phyloP scores from a whole-genome alignment of 441 rosid genomes.

The Aquilaria agallochum region DNA sequence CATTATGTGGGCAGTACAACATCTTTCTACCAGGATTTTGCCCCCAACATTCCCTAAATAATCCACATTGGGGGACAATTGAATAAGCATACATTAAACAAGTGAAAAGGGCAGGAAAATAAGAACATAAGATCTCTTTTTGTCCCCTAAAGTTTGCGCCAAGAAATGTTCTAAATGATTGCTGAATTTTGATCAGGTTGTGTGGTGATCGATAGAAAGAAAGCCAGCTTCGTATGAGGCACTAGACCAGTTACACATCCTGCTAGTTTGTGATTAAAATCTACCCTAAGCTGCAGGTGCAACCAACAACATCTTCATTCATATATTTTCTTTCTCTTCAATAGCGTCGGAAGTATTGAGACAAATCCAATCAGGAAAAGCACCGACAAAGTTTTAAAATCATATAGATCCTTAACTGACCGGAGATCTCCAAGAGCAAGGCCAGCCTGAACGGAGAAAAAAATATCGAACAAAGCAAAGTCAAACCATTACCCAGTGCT shows the following conservation, averaged over 20 bases:
- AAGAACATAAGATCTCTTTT: background rate
- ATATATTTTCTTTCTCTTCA: constrained; percentile 79
- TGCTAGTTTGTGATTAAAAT: too few relatives aligned
- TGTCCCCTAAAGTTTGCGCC: background rate
- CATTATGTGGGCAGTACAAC: background rate
- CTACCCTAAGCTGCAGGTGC: too few relatives aligned
- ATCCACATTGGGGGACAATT: constrained; percentile 16
- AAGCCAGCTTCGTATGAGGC: too few relatives aligned
- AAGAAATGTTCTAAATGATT: too few relatives aligned
- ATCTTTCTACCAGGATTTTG: background rate
- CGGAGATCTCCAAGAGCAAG: constrained; percentile 92
- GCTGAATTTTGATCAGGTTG: too few relatives aligned
- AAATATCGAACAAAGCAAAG: background rate
- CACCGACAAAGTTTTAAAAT: constrained; percentile 76
- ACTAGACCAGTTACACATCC: too few relatives aligned
- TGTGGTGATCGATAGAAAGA: too few relatives aligned
- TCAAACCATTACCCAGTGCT: background rate
- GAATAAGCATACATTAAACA: constrained; percentile 4
- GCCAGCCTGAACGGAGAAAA: constrained; percentile 63
- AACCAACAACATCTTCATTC: constrained; percentile 36
- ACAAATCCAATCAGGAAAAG: constrained; percentile 88
- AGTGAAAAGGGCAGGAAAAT: background rate
- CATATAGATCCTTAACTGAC: constrained; percentile 89
- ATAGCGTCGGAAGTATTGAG: constrained; percentile 74
- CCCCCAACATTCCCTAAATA: constrained; percentile 10